phyloP scores from a whole-genome alignment of 1,139 yeast genomes.

The Candida tropicalis region DNA sequence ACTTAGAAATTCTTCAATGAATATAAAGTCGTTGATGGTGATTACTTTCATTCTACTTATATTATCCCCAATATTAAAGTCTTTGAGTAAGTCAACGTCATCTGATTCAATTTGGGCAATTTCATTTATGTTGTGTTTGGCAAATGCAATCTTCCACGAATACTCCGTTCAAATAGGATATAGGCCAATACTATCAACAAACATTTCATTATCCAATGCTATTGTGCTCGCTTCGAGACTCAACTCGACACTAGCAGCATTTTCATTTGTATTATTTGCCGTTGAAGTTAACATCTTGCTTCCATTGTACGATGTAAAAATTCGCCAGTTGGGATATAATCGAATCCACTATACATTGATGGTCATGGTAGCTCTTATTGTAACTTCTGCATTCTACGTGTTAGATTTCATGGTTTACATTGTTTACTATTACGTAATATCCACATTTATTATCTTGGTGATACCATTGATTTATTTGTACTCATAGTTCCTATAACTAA shows the following conservation, averaged over 20 bases:
- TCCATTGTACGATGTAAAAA: conserved; percentile 68
- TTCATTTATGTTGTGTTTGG: conserved; percentile 72
- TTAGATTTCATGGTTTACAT: conserved; percentile 1
- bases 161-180: conserved; percentile 52
- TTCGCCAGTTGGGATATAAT: conserved; percentile 40
- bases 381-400: background rate
- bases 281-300: conserved; percentile 72
- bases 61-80: conserved; percentile 85
- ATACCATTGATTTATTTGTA: background rate
- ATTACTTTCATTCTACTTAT: conserved; percentile 73
- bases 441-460: background rate
- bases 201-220: conserved; percentile 81
- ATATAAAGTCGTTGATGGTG: conserved; percentile 63
- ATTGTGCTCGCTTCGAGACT: conserved; percentile 88
- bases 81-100: conserved; percentile 85
- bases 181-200: conserved; percentile 74
- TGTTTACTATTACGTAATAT: background rate
- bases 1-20: conserved; percentile 6
- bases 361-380: background rate
- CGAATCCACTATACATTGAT: conserved; percentile 23
- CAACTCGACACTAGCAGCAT: conserved; percentile 71
- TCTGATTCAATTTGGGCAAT: conserved; percentile 96
- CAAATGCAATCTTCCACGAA: conserved; percentile 70
- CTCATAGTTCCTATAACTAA: background rate
- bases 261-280: conserved; percentile 76